These are phyloP conservation scores for Leonotis leonurus DNA, from an alignment of 257 asterid species.

Conservation along the genomic window DNA sequence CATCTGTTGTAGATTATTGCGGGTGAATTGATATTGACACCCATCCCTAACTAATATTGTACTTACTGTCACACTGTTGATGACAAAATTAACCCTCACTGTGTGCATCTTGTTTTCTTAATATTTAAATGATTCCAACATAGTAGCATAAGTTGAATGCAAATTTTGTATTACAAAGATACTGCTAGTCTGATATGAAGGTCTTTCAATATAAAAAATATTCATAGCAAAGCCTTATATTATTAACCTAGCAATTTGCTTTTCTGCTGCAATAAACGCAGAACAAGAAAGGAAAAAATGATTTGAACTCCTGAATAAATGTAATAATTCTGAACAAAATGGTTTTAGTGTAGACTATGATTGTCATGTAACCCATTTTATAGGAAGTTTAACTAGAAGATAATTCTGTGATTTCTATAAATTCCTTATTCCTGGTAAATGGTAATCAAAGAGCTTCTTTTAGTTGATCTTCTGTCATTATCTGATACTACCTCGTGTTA, in stretches of 20 bases:
- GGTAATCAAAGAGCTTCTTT: not conserved
- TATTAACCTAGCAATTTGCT: not conserved
- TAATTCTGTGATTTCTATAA: not conserved
- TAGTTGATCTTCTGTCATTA: not conserved
- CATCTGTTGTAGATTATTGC: not conserved
- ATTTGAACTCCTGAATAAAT: not conserved
- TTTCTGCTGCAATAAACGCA: conserved; percentile 3
- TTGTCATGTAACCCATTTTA: conserved; percentile 3
- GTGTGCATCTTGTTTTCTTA: not conserved
- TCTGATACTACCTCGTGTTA: conserved; percentile 15
- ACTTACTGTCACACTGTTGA: not conserved
- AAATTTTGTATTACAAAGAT: not conserved
- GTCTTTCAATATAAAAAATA: not conserved
- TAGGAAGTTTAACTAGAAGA: not conserved
- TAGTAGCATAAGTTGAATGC: not conserved
- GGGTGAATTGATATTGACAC: not conserved
- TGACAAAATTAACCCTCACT: not conserved
- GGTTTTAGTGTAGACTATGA: conserved; percentile 12
- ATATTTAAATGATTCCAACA: not conserved
- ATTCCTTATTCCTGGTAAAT: not conserved
- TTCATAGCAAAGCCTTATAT: not conserved
- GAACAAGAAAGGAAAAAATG: not conserved
- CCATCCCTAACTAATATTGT: no score
- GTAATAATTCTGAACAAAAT: not conserved
- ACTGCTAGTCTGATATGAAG: not conserved